Conservation (phyloP, 495 filamentous ascomycete species). For the Trichoderma gamsii region DNA sequence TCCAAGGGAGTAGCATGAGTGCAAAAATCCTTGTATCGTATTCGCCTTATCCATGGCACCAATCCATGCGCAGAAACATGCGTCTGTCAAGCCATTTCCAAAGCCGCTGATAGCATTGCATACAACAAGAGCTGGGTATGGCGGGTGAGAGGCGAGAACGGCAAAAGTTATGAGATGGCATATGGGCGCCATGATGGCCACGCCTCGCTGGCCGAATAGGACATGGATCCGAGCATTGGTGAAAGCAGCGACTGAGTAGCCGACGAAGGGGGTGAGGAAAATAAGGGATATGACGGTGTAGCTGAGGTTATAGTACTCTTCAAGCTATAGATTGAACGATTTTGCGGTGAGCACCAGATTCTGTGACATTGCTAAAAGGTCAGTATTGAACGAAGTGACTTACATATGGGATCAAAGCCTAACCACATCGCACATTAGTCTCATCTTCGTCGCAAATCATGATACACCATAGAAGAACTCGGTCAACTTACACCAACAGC, state of each 20-base stretch:
- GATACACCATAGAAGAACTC: constrained; percentile 1
- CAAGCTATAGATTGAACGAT: constrained; percentile 34
- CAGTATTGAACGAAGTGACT: constrained; percentile 20
- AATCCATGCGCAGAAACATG: constrained; percentile 75
- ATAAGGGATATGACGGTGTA: constrained; percentile 75
- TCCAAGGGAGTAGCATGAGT: constrained; percentile 73
- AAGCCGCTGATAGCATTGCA: constrained; percentile 65
- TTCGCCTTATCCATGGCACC: constrained; percentile 68
- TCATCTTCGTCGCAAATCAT: not conserved
- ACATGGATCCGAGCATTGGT: constrained; percentile 54
- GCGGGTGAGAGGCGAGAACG: constrained; percentile 63
- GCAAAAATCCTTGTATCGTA: constrained; percentile 61
- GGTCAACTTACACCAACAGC: constrained; percentile 61
- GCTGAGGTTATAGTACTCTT: constrained; percentile 62
- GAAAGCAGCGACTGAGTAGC: constrained; percentile 76
- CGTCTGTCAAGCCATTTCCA: constrained; percentile 64
- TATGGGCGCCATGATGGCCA: constrained; percentile 58
- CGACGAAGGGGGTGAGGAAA: constrained; percentile 74
- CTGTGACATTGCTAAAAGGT: constrained; percentile 3
- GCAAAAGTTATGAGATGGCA: constrained; percentile 64
- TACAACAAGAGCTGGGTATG: constrained; percentile 69
- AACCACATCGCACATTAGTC: not conserved
- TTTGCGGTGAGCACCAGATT: not conserved
- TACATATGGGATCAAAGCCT: constrained; percentile 61
- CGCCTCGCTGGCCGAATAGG: constrained; percentile 63